These are phyloP conservation scores for Hypoxylon perforatum DNA, from an alignment of 495 filamentous ascomycete genomes.

Conservation along the genomic window DNA sequence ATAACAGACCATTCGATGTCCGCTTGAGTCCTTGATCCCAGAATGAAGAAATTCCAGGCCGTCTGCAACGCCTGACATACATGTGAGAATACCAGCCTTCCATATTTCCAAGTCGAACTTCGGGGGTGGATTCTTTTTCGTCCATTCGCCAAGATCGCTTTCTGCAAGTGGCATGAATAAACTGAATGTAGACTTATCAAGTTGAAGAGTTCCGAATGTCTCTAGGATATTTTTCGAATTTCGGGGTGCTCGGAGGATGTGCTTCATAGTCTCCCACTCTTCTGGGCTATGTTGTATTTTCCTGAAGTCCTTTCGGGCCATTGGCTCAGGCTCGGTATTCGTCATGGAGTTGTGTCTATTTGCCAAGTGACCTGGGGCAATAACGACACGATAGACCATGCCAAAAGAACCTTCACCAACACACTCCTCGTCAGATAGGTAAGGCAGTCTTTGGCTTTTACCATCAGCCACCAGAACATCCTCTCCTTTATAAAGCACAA, in stretches of 20 bases:
- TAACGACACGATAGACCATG: constrained; percentile 46
- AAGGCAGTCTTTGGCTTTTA: constrained; percentile 47
- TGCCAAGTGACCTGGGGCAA: constrained; percentile 50
- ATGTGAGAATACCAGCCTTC: constrained; percentile 44
- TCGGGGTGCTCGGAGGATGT: constrained; percentile 42
- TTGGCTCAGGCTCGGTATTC: constrained; percentile 28
- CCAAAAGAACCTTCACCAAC: constrained; percentile 43
- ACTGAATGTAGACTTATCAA: constrained; percentile 45
- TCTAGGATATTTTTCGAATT: constrained; percentile 48
- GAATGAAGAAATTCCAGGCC: constrained; percentile 52
- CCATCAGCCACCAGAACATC: constrained; percentile 37
- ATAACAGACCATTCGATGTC: constrained; percentile 48
- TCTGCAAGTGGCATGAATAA: constrained; percentile 53
- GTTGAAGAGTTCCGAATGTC: constrained; percentile 46
- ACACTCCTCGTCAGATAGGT: constrained; percentile 38
- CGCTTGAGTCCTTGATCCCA: constrained; percentile 39
- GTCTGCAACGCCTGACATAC: constrained; percentile 46
- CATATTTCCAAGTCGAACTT: constrained; percentile 9
- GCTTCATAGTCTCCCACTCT: constrained; percentile 48
- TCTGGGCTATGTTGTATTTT: constrained; percentile 30
- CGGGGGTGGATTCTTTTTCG: constrained; percentile 32
- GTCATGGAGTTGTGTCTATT: constrained; percentile 22
- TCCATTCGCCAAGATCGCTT: constrained; percentile 48
- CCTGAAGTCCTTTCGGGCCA: constrained; percentile 46
- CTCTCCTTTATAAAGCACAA: constrained; percentile 44